These are phyloP conservation scores for Bidens hawaiensis DNA, from an alignment of 140 eudicot genomes.

Conservation along the genomic window DNA sequence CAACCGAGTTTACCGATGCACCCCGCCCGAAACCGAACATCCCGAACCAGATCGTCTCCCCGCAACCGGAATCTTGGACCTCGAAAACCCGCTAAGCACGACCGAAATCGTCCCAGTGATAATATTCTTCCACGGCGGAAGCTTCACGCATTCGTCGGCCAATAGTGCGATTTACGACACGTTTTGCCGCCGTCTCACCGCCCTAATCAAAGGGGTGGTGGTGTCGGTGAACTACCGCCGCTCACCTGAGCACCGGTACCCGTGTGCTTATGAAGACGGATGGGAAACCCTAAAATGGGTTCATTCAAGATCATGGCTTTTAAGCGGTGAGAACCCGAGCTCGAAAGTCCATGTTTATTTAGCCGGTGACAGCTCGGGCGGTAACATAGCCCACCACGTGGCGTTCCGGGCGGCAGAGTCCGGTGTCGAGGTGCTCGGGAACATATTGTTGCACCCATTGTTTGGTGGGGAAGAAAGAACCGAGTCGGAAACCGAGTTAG, in stretches of 20 bases:
- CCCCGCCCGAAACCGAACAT: conserved; percentile 38
- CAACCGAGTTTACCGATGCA: conserved; percentile 57
- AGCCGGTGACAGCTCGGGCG: conserved; percentile 27
- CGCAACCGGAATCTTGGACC: conserved; percentile 32
- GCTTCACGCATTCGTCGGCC: conserved; percentile 90
- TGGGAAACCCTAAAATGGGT: background rate
- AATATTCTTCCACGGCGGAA: conserved; percentile 83
- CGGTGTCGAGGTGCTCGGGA: conserved; percentile 62
- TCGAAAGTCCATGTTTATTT: conserved; percentile 39
- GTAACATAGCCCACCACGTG: conserved; percentile 80
- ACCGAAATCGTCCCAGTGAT: conserved; percentile 72
- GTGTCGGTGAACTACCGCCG: conserved; percentile 74
- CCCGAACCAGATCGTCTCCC: conserved; percentile 24
- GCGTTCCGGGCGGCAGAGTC: conserved; percentile 58
- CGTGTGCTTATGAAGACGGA: conserved; percentile 3
- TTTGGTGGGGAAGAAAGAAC: conserved; percentile 72
- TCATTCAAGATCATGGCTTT: background rate
- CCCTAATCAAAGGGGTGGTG: conserved; percentile 59
- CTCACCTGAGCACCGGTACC: conserved; percentile 1
- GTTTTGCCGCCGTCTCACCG: conserved; percentile 73
- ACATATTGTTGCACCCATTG: conserved; percentile 61
- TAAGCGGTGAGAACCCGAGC: background rate
- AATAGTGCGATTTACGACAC: conserved; percentile 88
- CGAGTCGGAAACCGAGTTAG: conserved; percentile 59
- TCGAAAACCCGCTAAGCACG: conserved; percentile 67